phyloP scores from a whole-genome alignment of 371 early-diverging fungal genomes.

The Mortierella sp. region DNA sequence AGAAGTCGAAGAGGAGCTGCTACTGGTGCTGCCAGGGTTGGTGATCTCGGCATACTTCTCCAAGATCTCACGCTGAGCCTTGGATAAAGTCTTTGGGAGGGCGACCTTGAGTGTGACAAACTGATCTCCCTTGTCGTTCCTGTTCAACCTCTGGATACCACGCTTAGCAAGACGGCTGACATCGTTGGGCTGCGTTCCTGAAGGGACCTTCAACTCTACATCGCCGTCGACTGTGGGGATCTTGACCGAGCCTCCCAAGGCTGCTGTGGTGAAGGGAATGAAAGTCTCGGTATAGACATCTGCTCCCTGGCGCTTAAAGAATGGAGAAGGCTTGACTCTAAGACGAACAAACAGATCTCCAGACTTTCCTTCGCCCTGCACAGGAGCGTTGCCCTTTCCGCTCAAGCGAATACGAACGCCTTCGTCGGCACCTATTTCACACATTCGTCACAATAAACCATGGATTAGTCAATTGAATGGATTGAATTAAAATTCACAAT shows the following conservation, averaged over 20 bases:
- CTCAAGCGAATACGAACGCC: conserved; percentile 81
- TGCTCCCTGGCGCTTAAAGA: conserved; percentile 84
- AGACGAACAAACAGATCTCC: conserved; percentile 90
- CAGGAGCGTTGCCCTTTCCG: conserved; percentile 90
- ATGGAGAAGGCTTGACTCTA: conserved; percentile 76
- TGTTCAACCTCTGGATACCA: conserved; percentile 76
- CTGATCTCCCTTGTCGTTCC: conserved; percentile 83
- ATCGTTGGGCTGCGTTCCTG: conserved; percentile 92
- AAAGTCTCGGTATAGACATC: conserved; percentile 80
- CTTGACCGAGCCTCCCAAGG: conserved; percentile 88
- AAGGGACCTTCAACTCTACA: conserved; percentile 87
- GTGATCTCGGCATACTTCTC: conserved; percentile 62
- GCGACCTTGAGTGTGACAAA: conserved; percentile 84
- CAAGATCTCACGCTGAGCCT: conserved; percentile 62
- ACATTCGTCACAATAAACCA: not conserved
- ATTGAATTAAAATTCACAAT: not conserved
- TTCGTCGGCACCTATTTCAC: conserved; percentile 72
- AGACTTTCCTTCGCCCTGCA: conserved; percentile 75
- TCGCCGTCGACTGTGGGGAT: conserved; percentile 95
- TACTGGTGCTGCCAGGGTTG: conserved; percentile 12
- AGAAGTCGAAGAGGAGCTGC: conserved; percentile 5
- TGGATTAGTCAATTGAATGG: not conserved
- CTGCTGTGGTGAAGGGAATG: conserved; percentile 87
- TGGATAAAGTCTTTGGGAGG: conserved; percentile 73
- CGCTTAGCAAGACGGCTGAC: conserved; percentile 79